These are phyloP conservation scores for Sequoia sempervirens DNA, from an alignment of 75 land plant species.

Conservation along the genomic window DNA sequence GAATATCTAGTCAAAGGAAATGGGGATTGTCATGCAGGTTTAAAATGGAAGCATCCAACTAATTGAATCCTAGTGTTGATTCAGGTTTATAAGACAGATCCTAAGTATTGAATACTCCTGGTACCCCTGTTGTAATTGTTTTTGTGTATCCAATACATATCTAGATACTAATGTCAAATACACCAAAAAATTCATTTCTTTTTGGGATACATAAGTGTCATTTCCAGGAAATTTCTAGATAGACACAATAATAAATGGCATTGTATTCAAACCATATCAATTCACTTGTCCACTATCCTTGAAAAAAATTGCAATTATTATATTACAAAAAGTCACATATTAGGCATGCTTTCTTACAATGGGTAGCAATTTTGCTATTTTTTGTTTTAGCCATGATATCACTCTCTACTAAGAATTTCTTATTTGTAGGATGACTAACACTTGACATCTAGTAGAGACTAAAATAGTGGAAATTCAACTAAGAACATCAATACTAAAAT, in stretches of 20 bases:
- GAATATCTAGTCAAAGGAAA: neutral
- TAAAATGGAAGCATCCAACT: neutral
- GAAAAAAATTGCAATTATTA: neutral
- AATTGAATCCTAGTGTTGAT: neutral
- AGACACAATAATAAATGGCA: neutral
- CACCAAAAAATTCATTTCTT: neutral
- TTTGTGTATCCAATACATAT: neutral
- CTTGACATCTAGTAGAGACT: neutral
- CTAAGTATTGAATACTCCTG: neutral
- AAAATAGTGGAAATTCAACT: neutral
- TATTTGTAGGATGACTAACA: neutral
- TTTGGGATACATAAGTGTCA: neutral
- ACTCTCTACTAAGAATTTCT: neutral
- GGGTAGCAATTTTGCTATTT: neutral
- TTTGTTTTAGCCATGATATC: neutral
- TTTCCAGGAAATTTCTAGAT: neutral
- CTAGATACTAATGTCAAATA: neutral
- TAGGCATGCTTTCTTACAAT: neutral
- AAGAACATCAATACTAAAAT: too few species aligned
- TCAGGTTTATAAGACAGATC: neutral
- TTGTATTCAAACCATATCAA: neutral
- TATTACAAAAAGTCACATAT: neutral
- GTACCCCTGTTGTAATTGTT: neutral
- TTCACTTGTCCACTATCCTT: neutral
- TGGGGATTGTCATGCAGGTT: neutral